Evolutionary conservation across 345 rosid genomes (phyloP).

Genomic region (Eucalyptus polyanthemos): DNA sequence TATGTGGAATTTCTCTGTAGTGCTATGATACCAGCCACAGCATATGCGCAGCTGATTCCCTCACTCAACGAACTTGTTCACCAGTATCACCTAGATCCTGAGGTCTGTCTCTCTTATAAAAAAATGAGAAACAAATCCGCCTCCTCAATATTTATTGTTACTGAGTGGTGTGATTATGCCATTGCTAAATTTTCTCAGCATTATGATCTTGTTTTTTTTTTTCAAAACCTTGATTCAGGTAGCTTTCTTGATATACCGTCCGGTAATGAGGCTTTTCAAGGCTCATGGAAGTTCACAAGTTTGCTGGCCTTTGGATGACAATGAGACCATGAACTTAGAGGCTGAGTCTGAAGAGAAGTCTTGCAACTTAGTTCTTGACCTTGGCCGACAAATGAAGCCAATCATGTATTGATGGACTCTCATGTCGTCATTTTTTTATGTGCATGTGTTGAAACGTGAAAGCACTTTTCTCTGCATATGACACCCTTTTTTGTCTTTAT

Average conservation of each 20-base stretch:
- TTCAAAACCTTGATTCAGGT: constrained; percentile 31
- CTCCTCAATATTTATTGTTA: not conserved
- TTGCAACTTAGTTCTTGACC: constrained; percentile 45
- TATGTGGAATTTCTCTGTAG: constrained; percentile 89
- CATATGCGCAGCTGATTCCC: constrained; percentile 79
- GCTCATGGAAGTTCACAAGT: constrained; percentile 51
- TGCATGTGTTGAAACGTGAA: not conserved
- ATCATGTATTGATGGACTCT: constrained; percentile 29
- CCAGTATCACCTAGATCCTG: constrained; percentile 90
- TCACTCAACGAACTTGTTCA: constrained; percentile 84
- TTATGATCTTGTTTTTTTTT: not conserved
- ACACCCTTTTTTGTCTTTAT: not conserved
- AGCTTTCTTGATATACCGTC: constrained; percentile 93
- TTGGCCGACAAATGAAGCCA: constrained; percentile 43
- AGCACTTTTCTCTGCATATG: not conserved
- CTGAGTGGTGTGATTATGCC: not conserved
- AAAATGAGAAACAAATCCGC: not conserved
- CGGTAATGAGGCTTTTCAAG: constrained; percentile 94
- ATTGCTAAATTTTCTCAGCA: not conserved
- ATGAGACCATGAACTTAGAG: constrained; percentile 22
- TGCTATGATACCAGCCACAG: constrained; percentile 65
- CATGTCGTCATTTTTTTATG: not conserved
- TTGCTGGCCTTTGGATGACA: constrained; percentile 81
- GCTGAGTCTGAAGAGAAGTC: constrained; percentile 27
- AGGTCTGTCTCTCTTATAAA: constrained; percentile 32